phyloP scores from a whole-genome alignment of 306 rosid species.

The Prunus kanzakura region DNA sequence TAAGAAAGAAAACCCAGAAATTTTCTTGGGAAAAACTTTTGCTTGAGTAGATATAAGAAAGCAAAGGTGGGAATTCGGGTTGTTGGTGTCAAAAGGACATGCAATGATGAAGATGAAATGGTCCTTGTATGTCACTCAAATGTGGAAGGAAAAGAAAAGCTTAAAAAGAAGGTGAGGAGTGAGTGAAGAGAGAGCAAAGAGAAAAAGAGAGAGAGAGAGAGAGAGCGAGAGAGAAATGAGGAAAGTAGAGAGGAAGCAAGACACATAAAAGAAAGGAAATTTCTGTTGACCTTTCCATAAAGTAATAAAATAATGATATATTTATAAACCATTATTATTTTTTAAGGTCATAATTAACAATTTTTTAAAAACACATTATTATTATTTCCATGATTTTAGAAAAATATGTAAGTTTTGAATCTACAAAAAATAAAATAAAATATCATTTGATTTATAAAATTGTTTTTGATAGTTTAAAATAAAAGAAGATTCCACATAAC shows the following conservation, averaged over 20 bases:
- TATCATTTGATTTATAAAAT: too few species aligned
- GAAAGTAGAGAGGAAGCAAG: slow-evolving; percentile 28
- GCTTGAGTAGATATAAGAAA: slow-evolving; percentile 14
- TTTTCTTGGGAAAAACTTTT: not conserved
- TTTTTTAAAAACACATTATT: not conserved
- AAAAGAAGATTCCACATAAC: too few species aligned
- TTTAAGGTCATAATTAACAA: too few species aligned
- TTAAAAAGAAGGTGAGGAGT: slow-evolving; percentile 9
- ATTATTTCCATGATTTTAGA: not conserved
- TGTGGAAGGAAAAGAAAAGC: not conserved
- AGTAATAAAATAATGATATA: not conserved
- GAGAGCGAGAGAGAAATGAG: not conserved
- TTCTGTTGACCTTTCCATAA: slow-evolving; percentile 38
- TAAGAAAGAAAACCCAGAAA: slow-evolving; percentile 14
- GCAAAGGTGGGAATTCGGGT: slow-evolving; percentile 8
- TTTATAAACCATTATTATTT: not conserved
- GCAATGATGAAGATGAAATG: slow-evolving; percentile 27
- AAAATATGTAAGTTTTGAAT: too few species aligned
- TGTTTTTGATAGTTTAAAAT: too few species aligned
- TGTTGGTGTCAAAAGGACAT: slow-evolving; percentile 12
- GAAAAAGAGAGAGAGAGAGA: slow-evolving; percentile 11
- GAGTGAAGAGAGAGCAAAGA: slow-evolving; percentile 17
- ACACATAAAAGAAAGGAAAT: slow-evolving; percentile 25
- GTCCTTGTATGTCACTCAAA: slow-evolving; percentile 32
- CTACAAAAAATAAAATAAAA: too few species aligned